These are phyloP conservation scores for Solanum chacoense DNA, from an alignment of 305 asterid genomes.

Conservation along the genomic window DNA sequence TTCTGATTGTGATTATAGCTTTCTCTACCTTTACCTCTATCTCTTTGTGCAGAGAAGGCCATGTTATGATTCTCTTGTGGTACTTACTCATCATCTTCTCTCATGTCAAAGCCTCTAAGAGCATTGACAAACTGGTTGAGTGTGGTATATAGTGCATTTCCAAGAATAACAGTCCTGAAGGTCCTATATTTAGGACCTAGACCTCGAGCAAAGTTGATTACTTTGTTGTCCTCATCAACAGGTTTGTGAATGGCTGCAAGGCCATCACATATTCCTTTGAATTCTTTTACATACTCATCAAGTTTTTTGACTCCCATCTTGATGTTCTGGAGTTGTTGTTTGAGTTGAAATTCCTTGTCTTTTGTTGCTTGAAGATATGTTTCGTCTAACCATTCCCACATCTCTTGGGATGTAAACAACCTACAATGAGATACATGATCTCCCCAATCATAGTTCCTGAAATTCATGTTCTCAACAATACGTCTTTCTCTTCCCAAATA, in stretches of 20 bases:
- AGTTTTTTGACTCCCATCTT: neutral
- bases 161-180: neutral
- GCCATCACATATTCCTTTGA: neutral
- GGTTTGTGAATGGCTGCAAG: neutral
- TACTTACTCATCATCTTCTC: neutral
- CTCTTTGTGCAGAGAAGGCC: neutral
- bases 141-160: neutral
- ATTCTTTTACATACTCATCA: neutral
- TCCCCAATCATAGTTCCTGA: neutral
- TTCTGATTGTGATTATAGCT: neutral
- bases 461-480: neutral
- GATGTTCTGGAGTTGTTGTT: neutral
- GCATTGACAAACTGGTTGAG: neutral
- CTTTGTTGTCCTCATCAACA: neutral
- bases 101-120: neutral
- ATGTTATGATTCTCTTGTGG: neutral
- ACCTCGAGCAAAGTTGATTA: neutral
- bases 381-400: neutral
- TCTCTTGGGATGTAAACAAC: neutral
- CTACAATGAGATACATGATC: neutral
- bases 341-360: too few species aligned
- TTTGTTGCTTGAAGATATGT: too few species aligned
- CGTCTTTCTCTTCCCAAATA: neutral
- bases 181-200: neutral
- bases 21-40: neutral